Base-by-base conservation (phyloP, 345 rosid species). In the Stellera chamaejasme region DNA sequence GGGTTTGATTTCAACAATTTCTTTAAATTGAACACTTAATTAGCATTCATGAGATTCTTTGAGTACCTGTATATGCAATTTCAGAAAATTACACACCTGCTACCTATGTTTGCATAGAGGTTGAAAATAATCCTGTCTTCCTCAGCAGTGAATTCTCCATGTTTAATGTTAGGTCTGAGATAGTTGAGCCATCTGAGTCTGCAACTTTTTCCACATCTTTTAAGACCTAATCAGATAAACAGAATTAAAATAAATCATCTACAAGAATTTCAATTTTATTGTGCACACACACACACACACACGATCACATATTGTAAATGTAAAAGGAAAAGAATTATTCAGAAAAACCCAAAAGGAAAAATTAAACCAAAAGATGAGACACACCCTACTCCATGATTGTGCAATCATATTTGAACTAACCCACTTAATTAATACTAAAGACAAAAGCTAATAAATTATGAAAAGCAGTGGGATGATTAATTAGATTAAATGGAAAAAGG, bases 181-280 rank as follows among this genome's bases (percentile, higher is more conserved):
- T 90, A 90, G 73, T 90, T 90, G 10, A 90, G 78, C 97, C 97
- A 90, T 67, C 97, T 79, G 61, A 90, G 64, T 59, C 97, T 73
- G 77, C 97, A 90, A 60, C 97, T 90, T 72, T 90, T 90, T 62
- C 97, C 93, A 67, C 97, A 90, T 75, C 97, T 77, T 60, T 61
- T 84, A 11, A 87, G 75, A 45, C 97, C 97, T 90, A 58, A 16
- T 4, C 10, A 43, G 27, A 10, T 8, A 6, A 32, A 4, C 8
- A 32, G 8, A 32, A 19, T 1, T 0, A 32, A 28, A 28, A 28
- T 28, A 28, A 32, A 32, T 32, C 39, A 32, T 32, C 39, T 3
- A 4, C 39, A 32, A 32, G 1, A 32, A 32, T 32, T 0, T 19
- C 23, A 19, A 19, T 19, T 19, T 19, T 32, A 32, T 32, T 32